phyloP scores from a whole-genome alignment of 2,329 filamentous ascomycete genomes.

The Beauveria medogensis region DNA sequence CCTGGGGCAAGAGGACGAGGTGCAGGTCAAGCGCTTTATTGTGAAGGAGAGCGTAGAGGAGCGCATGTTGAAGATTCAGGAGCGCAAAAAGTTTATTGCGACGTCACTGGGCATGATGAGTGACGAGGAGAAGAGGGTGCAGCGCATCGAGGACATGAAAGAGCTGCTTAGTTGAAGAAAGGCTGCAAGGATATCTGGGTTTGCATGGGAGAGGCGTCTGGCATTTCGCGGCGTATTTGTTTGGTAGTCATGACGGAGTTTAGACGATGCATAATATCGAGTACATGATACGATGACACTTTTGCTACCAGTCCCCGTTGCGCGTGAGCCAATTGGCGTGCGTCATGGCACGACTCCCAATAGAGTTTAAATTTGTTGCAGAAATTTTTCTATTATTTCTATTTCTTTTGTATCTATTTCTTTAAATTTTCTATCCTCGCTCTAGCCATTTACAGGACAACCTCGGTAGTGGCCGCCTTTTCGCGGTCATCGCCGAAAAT shows the following conservation, averaged over 20 bases:
- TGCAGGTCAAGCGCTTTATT: constrained; percentile 81
- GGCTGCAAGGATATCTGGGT: background rate
- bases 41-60: constrained; percentile 88
- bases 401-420: background rate
- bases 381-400: background rate
- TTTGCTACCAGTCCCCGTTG: background rate
- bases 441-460: constrained; percentile 27
- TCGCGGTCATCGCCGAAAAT: constrained; percentile 48
- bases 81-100: constrained; percentile 95
- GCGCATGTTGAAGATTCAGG: constrained; percentile 88
- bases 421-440: too few species aligned
- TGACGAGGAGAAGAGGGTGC: constrained; percentile 84
- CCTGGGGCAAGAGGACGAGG: constrained; percentile 86
- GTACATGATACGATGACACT: background rate
- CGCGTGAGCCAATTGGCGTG: background rate
- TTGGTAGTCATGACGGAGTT: background rate
- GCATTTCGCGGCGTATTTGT: background rate
- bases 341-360: background rate
- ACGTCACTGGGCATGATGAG: constrained; percentile 89
- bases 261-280: background rate
- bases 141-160: constrained; percentile 88
- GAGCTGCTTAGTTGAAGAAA: constrained; percentile 62
- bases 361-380: background rate
- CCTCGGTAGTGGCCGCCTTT: constrained; percentile 39
- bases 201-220: constrained; percentile 1